These are phyloP conservation scores for Trametes cubensis DNA, from an alignment of 768 basidiomycete species.

Conservation along the genomic window DNA sequence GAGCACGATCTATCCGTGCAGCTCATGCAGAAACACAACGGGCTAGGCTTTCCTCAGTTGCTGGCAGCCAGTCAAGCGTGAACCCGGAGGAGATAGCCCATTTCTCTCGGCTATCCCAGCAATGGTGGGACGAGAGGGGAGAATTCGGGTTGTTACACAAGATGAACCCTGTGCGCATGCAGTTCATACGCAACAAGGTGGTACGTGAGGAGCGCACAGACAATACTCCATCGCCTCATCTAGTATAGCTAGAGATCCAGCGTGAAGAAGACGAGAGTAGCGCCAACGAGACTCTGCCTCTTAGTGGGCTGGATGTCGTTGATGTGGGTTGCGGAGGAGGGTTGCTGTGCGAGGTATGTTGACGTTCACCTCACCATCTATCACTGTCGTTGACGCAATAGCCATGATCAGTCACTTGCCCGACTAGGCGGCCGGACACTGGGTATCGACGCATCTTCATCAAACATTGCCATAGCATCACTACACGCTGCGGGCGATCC, in stretches of 20 bases:
- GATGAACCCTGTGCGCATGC: conserved; percentile 92
- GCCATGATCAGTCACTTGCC: conserved; percentile 66
- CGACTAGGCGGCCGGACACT: conserved; percentile 85
- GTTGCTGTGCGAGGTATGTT: conserved; percentile 80
- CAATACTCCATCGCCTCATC: neutral
- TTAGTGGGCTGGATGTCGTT: conserved; percentile 72
- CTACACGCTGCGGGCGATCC: conserved; percentile 83
- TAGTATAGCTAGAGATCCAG: conserved; percentile 49
- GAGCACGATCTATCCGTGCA: too few species aligned
- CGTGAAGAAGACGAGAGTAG: conserved; percentile 54
- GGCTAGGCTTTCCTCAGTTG: neutral
- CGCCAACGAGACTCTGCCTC: conserved; percentile 36
- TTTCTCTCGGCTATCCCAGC: conserved; percentile 85
- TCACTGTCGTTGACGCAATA: neutral
- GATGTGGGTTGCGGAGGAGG: conserved; percentile 98
- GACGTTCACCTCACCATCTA: neutral
- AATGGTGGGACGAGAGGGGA: conserved; percentile 95
- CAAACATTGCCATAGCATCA: conserved; percentile 85
- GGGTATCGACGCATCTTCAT: conserved; percentile 89
- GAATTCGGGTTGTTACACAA: conserved; percentile 87
- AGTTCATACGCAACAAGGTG: conserved; percentile 80
- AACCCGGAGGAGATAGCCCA: conserved; percentile 84
- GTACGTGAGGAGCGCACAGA: conserved; percentile 17
- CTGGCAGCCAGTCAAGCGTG: conserved; percentile 46
- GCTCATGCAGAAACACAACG: neutral